Evolutionary conservation across 768 basidiomycete genomes (phyloP).

Genomic region (Boletellus emodensis): DNA sequence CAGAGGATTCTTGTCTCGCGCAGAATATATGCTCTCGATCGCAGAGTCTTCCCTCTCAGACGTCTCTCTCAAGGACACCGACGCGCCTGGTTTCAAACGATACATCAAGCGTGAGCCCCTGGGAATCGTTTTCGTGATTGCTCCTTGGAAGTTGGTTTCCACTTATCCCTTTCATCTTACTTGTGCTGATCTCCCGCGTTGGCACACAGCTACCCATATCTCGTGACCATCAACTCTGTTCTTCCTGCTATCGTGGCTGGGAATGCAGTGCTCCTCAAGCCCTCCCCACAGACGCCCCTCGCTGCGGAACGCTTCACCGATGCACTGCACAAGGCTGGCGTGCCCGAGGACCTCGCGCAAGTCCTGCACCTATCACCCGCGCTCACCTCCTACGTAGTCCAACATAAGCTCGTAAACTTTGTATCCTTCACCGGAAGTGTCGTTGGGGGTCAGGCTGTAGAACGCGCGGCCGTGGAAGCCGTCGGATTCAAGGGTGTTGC

Average conservation of each 20-base stretch:
- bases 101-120: slow-evolving; percentile 81
- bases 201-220: slow-evolving; percentile 71
- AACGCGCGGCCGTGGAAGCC: slow-evolving; percentile 61
- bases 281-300: slow-evolving; percentile 93
- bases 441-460: slow-evolving; percentile 67
- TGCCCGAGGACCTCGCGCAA: slow-evolving; percentile 71
- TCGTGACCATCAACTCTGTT: slow-evolving; percentile 86
- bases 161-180: neutral
- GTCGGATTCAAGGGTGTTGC: slow-evolving; percentile 81
- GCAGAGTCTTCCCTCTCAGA: slow-evolving; percentile 73
- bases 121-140: slow-evolving; percentile 84
- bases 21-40: slow-evolving; percentile 80
- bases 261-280: slow-evolving; percentile 89
- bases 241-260: slow-evolving; percentile 89
- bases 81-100: slow-evolving; percentile 78
- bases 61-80: slow-evolving; percentile 67
- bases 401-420: slow-evolving; percentile 69
- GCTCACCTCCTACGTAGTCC: slow-evolving; percentile 56
- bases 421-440: slow-evolving; percentile 93
- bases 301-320: slow-evolving; percentile 75
- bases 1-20: slow-evolving; percentile 74
- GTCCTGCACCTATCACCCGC: slow-evolving; percentile 69
- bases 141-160: slow-evolving; percentile 84
- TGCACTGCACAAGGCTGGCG: slow-evolving; percentile 70
- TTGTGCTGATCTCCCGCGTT: neutral